phyloP scores from a whole-genome alignment of 1,284 basidiomycete genomes.

The Jaminaea rosea region DNA sequence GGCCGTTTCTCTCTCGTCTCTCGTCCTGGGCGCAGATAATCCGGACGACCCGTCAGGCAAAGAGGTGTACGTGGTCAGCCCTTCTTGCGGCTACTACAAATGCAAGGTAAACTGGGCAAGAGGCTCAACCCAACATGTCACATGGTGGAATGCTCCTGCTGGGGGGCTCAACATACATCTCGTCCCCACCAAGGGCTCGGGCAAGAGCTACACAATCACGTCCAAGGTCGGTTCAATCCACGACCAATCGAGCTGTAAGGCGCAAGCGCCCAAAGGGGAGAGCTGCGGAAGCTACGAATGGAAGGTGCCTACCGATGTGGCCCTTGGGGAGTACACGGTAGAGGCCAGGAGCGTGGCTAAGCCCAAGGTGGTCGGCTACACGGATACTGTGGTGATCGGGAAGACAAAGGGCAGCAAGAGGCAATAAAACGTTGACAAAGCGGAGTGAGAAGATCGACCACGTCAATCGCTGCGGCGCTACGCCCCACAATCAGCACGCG shows the following conservation, averaged over 20 bases:
- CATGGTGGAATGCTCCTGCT: constrained; percentile 19
- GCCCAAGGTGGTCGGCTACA: constrained; percentile 15
- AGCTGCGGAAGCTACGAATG: constrained; percentile 10
- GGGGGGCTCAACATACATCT: constrained; percentile 18
- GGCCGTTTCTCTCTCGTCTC: neutral
- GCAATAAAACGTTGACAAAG: too few species aligned
- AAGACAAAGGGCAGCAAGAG: too few species aligned
- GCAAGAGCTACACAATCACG: constrained; percentile 11
- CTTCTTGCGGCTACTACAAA: constrained; percentile 13
- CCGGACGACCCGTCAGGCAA: constrained; percentile 22
- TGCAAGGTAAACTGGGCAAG: constrained; percentile 17
- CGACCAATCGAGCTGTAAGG: constrained; percentile 10
- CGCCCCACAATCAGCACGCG: too few species aligned
- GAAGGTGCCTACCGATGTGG: constrained; percentile 9
- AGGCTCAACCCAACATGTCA: constrained; percentile 10
- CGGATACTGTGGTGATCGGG: constrained; percentile 18
- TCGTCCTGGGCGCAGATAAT: constrained; percentile 6
- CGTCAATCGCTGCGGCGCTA: too few species aligned
- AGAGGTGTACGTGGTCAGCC: constrained; percentile 17
- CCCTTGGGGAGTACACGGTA: constrained; percentile 14
- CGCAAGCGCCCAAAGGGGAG: constrained; percentile 10
- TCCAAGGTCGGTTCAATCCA: constrained; percentile 12
- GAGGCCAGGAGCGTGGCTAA: constrained; percentile 10
- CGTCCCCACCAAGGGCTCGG: constrained; percentile 8
- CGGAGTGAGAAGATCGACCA: too few species aligned